Conservation (phyloP, 768 basidiomycete species). For the Panaeolus cyanescens region DNA sequence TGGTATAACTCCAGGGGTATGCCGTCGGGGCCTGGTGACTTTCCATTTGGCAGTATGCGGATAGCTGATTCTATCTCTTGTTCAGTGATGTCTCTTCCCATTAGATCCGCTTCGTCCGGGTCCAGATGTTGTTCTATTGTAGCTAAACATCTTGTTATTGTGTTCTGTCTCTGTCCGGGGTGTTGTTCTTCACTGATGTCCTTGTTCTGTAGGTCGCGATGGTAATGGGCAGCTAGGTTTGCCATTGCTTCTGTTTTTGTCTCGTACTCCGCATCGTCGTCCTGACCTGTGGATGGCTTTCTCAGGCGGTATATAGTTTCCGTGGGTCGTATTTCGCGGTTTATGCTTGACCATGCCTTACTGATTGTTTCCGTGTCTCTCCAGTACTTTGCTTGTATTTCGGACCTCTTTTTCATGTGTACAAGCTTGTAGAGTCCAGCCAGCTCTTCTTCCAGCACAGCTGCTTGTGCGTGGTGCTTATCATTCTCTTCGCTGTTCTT, state of each 20-base stretch:
- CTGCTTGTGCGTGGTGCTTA: neutral
- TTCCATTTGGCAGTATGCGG: slow-evolving; percentile 13
- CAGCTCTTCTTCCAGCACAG: neutral
- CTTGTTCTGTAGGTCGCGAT: slow-evolving; percentile 26
- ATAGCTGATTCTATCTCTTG: slow-evolving; percentile 17
- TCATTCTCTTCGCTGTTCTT: neutral
- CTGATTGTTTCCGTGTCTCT: slow-evolving; percentile 7
- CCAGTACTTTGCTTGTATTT: neutral
- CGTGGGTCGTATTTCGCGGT: slow-evolving; percentile 4
- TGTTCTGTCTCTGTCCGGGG: neutral
- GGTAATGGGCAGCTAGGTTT: slow-evolving; percentile 24
- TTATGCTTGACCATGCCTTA: slow-evolving; percentile 4
- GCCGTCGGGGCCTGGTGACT: slow-evolving; percentile 24
- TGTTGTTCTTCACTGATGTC: slow-evolving; percentile 2
- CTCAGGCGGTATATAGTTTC: slow-evolving; percentile 6
- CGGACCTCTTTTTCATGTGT: neutral
- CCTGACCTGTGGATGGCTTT: neutral
- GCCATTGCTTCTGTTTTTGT: slow-evolving; percentile 29
- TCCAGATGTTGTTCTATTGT: neutral
- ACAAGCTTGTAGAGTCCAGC: neutral
- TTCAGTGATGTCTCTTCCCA: neutral
- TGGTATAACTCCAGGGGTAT: slow-evolving; percentile 31
- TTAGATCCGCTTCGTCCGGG: slow-evolving; percentile 4
- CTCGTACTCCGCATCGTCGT: slow-evolving; percentile 8
- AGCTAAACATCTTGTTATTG: neutral